Evolutionary conservation across 2,329 filamentous ascomycete genomes (phyloP).

Genomic region (Colletotrichum tamarilloi): DNA sequence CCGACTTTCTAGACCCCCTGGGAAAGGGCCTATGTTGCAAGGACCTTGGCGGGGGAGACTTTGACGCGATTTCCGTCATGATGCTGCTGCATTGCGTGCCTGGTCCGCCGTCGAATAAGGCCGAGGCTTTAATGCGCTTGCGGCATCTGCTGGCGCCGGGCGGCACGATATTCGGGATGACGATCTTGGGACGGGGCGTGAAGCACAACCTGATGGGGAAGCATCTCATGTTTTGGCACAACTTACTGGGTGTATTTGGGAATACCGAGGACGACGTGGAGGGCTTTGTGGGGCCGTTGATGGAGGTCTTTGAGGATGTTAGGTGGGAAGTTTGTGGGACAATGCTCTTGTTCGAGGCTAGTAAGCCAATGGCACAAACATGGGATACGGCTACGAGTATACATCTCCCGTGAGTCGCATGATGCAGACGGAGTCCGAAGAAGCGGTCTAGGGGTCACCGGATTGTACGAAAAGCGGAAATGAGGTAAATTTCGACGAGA

Average conservation of each 20-base stretch:
- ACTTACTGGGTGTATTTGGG: slow-evolving; percentile 12
- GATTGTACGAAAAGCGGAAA: neutral
- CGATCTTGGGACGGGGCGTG: slow-evolving; percentile 37
- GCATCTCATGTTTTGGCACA: slow-evolving; percentile 23
- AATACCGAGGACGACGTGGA: slow-evolving; percentile 19
- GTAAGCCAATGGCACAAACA: neutral
- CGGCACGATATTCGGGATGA: slow-evolving; percentile 41
- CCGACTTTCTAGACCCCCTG: slow-evolving; percentile 12
- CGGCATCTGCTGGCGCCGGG: slow-evolving; percentile 35
- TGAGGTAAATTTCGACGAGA: neutral
- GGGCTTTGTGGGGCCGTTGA: slow-evolving; percentile 5
- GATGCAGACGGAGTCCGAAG: neutral
- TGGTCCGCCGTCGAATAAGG: slow-evolving; percentile 37
- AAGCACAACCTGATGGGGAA: slow-evolving; percentile 10
- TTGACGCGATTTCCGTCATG: slow-evolving; percentile 21
- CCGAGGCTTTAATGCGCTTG: slow-evolving; percentile 18
- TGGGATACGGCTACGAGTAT: neutral
- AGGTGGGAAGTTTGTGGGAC: slow-evolving; percentile 16
- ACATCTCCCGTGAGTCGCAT: neutral
- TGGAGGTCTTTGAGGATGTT: neutral
- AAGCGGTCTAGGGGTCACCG: neutral
- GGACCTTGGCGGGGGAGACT: neutral
- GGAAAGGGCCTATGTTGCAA: neutral
- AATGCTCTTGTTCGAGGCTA: slow-evolving; percentile 24
- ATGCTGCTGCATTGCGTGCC: slow-evolving; percentile 42